Evolutionary conservation across 2,329 filamentous ascomycete genomes (phyloP).

Genomic region (Leptoxyphium fumago): DNA sequence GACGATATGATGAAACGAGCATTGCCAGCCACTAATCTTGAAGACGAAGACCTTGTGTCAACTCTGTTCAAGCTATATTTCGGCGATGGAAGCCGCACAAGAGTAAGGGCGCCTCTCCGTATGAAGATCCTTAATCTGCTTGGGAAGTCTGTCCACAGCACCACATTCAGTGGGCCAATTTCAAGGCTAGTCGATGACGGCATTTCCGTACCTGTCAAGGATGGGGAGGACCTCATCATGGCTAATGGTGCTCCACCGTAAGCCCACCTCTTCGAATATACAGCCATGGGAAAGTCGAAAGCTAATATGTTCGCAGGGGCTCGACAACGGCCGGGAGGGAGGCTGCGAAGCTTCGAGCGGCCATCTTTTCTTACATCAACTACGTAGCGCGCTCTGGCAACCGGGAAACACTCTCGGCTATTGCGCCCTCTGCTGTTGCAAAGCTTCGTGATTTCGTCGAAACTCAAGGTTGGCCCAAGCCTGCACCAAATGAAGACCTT

Average conservation of each 20-base stretch:
- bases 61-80: constrained; percentile 61
- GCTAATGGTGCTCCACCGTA: constrained; percentile 13
- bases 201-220: constrained; percentile 31
- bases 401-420: constrained; percentile 41
- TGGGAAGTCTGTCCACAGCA: constrained; percentile 60
- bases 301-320: constrained; percentile 16
- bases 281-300: background rate
- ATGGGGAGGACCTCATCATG: constrained; percentile 19
- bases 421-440: constrained; percentile 54
- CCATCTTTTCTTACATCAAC: constrained; percentile 73
- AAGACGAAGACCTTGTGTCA: constrained; percentile 48
- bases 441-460: constrained; percentile 61
- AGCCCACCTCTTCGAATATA: constrained; percentile 2
- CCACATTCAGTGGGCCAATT: constrained; percentile 53
- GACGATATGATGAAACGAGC: constrained; percentile 80
- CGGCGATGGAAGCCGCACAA: constrained; percentile 28
- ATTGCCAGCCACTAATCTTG: constrained; percentile 51
- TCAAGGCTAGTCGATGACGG: constrained; percentile 54
- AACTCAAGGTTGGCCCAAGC: constrained; percentile 67
- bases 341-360: constrained; percentile 62
- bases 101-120: constrained; percentile 53
- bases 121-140: constrained; percentile 63
- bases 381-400: constrained; percentile 70
- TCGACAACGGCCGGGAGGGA: constrained; percentile 48
- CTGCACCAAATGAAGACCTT: constrained; percentile 40